phyloP scores from a whole-genome alignment of 129 eudicot species.

The Saussurea involucrata region DNA sequence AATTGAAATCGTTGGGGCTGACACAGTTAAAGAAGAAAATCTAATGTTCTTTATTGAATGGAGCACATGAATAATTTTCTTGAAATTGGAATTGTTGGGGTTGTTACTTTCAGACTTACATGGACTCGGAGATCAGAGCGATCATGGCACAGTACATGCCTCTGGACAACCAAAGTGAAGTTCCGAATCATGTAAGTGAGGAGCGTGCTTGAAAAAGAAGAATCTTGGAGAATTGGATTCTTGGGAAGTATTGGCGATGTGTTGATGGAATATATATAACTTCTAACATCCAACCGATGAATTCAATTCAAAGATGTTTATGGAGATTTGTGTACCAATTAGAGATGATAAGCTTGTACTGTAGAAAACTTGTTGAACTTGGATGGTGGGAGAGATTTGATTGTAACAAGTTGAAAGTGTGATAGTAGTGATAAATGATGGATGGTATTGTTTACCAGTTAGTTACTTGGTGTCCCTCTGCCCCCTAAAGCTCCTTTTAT shows the following conservation, averaged over 20 bases:
- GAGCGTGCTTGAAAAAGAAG: constrained; percentile 49
- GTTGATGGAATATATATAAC: constrained; percentile 12
- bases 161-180: constrained; percentile 82
- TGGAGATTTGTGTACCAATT: constrained; percentile 32
- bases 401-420: constrained; percentile 15
- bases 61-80: neutral
- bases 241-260: constrained; percentile 31
- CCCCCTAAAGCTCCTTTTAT: neutral
- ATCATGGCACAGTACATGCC: constrained; percentile 96
- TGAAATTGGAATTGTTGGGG: neutral
- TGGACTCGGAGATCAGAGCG: constrained; percentile 98
- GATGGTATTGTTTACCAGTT: neutral
- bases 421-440: neutral
- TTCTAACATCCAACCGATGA: constrained; percentile 37
- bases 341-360: constrained; percentile 17
- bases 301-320: constrained; percentile 30
- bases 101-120: constrained; percentile 59
- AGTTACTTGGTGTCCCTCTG: neutral
- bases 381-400: constrained; percentile 1
- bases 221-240: constrained; percentile 1
- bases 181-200: constrained; percentile 62
- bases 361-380: constrained; percentile 26
- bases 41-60: neutral
- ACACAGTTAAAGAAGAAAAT: neutral
- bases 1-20: neutral